A percentile compares a stretch with the other conserved stretches of the same genome.
Conservation (phyloP, 1,139 yeast genomes). For the Yamadazyma friedrichii region DNA sequence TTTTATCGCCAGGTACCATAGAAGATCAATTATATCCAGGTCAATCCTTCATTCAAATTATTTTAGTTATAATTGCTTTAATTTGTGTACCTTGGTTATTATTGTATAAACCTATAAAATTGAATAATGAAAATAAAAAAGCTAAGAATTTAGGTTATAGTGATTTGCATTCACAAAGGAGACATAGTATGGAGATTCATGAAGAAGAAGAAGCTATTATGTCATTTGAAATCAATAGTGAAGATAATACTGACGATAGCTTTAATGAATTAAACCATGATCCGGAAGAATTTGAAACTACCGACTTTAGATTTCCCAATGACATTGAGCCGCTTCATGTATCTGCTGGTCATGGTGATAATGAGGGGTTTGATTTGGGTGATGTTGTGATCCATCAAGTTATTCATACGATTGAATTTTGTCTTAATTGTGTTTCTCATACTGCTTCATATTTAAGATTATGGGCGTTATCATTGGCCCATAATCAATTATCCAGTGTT, state of each 20-base stretch:
- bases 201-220: conserved; percentile 34
- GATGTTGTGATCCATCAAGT: conserved; percentile 97
- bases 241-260: conserved; percentile 1
- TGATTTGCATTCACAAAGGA: conserved; percentile 33
- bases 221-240: conserved; percentile 21
- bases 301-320: conserved; percentile 40
- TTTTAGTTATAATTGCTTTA: conserved; percentile 72
- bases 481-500: conserved; percentile 91
- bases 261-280: conserved; percentile 21
- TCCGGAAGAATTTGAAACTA: conserved; percentile 15
- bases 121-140: conserved; percentile 40
- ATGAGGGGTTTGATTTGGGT: conserved; percentile 69
- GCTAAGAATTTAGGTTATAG: conserved; percentile 36
- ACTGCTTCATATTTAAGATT: conserved; percentile 95
- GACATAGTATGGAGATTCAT: conserved; percentile 32
- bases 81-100: conserved; percentile 95
- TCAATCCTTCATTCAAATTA: conserved; percentile 75
- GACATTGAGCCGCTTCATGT: conserved; percentile 46
- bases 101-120: conserved; percentile 79
- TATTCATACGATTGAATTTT: conserved; percentile 96
- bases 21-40: conserved; percentile 84
- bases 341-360: conserved; percentile 31
- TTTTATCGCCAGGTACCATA: conserved; percentile 85
- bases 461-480: conserved; percentile 98
- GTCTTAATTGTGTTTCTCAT: conserved; percentile 95